These are phyloP conservation scores for Sugiyamaella pinicola DNA, from an alignment of 1,139 yeast species.

Conservation along the genomic window DNA sequence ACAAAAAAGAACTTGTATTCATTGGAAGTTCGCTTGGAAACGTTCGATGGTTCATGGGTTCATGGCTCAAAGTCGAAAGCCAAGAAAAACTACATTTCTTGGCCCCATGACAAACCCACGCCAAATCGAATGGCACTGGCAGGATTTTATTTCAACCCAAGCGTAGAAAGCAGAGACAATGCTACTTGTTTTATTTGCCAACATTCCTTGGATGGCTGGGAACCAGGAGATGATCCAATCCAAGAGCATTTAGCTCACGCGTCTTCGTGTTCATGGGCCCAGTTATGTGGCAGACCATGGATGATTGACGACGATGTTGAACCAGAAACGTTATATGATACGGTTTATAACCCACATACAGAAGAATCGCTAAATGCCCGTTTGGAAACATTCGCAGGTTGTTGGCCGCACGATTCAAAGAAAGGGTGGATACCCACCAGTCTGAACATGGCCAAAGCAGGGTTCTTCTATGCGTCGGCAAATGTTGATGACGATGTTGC, in stretches of 20 bases:
- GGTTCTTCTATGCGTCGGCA: slow-evolving; percentile 72
- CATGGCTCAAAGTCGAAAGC: slow-evolving; percentile 32
- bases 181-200: slow-evolving; percentile 68
- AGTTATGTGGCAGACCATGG: slow-evolving; percentile 35
- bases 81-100: slow-evolving; percentile 30
- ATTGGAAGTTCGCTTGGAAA: slow-evolving; percentile 34
- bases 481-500: slow-evolving; percentile 62
- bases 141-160: slow-evolving; percentile 73
- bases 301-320: slow-evolving; percentile 21
- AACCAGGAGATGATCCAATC: slow-evolving; percentile 42
- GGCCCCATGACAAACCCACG: slow-evolving; percentile 41
- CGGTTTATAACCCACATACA: slow-evolving; percentile 44
- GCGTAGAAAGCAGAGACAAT: slow-evolving; percentile 45
- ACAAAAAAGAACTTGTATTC: slow-evolving; percentile 24
- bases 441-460: slow-evolving; percentile 58
- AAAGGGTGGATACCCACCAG: slow-evolving; percentile 49
- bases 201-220: slow-evolving; percentile 45
- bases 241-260: slow-evolving; percentile 52
- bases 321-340: slow-evolving; percentile 16
- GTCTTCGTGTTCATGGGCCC: slow-evolving; percentile 53
- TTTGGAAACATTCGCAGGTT: slow-evolving; percentile 52
- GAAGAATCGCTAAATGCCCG: slow-evolving; percentile 50
- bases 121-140: slow-evolving; percentile 53
- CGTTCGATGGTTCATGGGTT: slow-evolving; percentile 33
- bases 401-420: slow-evolving; percentile 57